Percentiles rank a stretch among this genome's conserved stretches.
These are phyloP conservation scores for Saccharomycopsis malanga DNA, from an alignment of 805 yeast genomes.

Conservation along the genomic window DNA sequence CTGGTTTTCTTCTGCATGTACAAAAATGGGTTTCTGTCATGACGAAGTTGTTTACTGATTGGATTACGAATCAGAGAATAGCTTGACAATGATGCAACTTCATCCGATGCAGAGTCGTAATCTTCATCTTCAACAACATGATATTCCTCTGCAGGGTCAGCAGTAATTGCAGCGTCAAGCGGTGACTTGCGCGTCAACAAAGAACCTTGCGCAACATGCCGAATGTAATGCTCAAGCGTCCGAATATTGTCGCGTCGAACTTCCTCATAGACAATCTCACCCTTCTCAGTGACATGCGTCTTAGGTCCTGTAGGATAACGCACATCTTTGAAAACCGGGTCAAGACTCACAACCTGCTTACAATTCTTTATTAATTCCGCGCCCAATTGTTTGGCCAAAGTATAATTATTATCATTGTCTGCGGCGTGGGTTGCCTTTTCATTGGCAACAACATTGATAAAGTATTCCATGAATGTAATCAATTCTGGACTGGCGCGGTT, in stretches of 20 bases:
- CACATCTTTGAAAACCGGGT: constrained; percentile 95
- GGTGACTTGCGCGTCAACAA: constrained; percentile 69
- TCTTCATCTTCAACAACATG: constrained; percentile 39
- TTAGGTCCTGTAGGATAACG: constrained; percentile 92
- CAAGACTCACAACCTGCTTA: constrained; percentile 68
- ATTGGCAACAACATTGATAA: constrained; percentile 52
- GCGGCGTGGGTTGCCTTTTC: constrained; percentile 69
- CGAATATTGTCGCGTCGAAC: constrained; percentile 84
- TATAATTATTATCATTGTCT: constrained; percentile 37
- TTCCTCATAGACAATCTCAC: constrained; percentile 80
- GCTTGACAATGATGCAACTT: constrained; percentile 78
- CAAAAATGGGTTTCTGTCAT: constrained; percentile 89
- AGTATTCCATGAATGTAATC: constrained; percentile 94
- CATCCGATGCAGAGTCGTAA: constrained; percentile 55
- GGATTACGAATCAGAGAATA: constrained; percentile 62
- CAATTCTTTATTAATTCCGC: constrained; percentile 93
- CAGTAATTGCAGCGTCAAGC: constrained; percentile 50
- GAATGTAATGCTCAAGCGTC: constrained; percentile 91
- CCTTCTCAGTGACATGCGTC: constrained; percentile 80
- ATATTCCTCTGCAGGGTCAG: constrained; percentile 34
- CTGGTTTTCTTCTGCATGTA: constrained; percentile 76
- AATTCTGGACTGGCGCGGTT: constrained; percentile 92
- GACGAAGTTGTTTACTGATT: constrained; percentile 65
- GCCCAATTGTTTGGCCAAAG: constrained; percentile 83
- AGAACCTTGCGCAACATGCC: constrained; percentile 95